Evolutionary conservation across 495 filamentous ascomycete species (phyloP).

Genomic region (Poronia punctata): DNA sequence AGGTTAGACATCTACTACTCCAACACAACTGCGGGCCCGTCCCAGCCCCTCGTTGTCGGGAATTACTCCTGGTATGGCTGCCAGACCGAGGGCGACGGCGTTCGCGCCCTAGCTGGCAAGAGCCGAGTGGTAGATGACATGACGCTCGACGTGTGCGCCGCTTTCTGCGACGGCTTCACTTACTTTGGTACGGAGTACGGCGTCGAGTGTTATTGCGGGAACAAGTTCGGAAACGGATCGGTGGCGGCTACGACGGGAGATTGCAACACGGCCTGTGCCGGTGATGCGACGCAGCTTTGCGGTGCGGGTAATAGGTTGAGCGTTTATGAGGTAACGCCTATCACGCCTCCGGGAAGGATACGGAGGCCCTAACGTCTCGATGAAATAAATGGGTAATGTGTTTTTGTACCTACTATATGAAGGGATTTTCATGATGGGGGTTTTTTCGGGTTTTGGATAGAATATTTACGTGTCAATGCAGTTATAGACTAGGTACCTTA

Average conservation of each 20-base stretch:
- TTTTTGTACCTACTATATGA: too few species aligned
- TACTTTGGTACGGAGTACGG: slow-evolving; percentile 35
- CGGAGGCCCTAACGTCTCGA: too few species aligned
- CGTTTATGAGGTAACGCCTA: slow-evolving; percentile 24
- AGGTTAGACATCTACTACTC: slow-evolving; percentile 27
- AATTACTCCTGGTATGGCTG: slow-evolving; percentile 23
- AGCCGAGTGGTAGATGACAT: slow-evolving; percentile 16
- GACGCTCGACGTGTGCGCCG: slow-evolving; percentile 28
- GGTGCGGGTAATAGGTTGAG: slow-evolving; percentile 36
- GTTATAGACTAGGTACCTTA: too few species aligned
- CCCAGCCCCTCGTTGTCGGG: slow-evolving; percentile 20
- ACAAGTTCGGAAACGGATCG: slow-evolving; percentile 26
- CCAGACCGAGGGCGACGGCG: slow-evolving; percentile 17
- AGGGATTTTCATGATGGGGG: too few species aligned
- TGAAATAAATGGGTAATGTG: too few species aligned
- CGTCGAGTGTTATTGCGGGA: slow-evolving; percentile 36
- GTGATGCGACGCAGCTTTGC: slow-evolving; percentile 33
- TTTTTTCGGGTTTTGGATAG: too few species aligned
- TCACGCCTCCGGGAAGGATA: too few species aligned
- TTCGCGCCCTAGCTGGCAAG: slow-evolving; percentile 17
- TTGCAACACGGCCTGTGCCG: slow-evolving; percentile 37
- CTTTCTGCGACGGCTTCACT: slow-evolving; percentile 21
- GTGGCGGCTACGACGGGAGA: slow-evolving; percentile 20
- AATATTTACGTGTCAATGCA: too few species aligned
- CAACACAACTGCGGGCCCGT: slow-evolving; percentile 13